Base-by-base conservation (phyloP, 2,329 filamentous ascomycete genomes). In the Fusarium setosum region DNA sequence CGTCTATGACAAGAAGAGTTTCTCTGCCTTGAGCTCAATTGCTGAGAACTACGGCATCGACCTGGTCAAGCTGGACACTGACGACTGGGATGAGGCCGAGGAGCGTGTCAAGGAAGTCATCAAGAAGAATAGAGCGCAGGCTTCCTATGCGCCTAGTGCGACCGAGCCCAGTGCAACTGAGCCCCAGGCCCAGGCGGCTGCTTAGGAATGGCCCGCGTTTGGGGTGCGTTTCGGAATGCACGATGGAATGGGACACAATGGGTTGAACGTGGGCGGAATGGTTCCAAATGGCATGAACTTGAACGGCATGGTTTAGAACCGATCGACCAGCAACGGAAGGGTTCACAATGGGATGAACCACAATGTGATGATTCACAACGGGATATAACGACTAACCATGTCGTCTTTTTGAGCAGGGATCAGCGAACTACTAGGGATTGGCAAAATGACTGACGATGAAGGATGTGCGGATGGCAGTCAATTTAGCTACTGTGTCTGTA, bases 1-100 rank as follows among this genome's bases (percentile, higher is more conserved):
- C 72, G 93, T 99, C 52, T 92, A 94, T 71, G 94, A 96, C 80
- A 88, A 90, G 75, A 87, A 87, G 69, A 96, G 93, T 77, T 98
- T 90, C 85, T 78, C 87, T 41, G 91, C 92, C 71, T 86, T 99
- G 45, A 88, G 89, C 69, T 81, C 87, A n/a, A 99, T 98, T 73
- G 90, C 92, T 59, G 80, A 85, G 13, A 90, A 92, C 76, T 97
- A 96, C 78, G 85, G 87, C 57, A 94, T 96, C 41, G 88, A 94
- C 69, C 88, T 97, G 61, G 89, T 93, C 44, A 90, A 90, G 68
- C 87, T 99, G 47, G 89, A 94, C 67, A 93, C 92, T 4, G 86
- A 90, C 23, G 94, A 99, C 75, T 97, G 95, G 94, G 96, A 98
- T 73, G 84, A 88, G 58, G 93, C 96, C 1, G 95, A 98, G 81